Base-by-base conservation (phyloP, 257 asterid species). In the Sherardia arvensis region DNA sequence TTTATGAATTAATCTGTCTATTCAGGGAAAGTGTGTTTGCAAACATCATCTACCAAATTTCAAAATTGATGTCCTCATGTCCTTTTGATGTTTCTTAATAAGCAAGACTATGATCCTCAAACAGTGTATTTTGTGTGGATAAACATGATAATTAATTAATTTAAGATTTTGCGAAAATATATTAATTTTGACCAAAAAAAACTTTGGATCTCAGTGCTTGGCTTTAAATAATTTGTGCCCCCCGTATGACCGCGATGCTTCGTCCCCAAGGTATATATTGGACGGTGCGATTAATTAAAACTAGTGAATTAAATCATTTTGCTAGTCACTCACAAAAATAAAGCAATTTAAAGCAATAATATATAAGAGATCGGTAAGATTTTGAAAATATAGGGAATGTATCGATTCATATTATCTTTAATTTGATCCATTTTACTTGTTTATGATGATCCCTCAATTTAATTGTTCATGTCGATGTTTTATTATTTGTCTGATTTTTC, bases 21-120 rank as follows among this genome's bases (percentile, higher is more conserved):
- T 65, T 69, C 64, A 33, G 18, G 11, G 26, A 33, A 66, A 66
- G 47, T 62, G 26, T 48, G 54, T 12, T n/a, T 45, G 29, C 34
- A 61, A 25, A 69, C 59, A 54, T 27, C 64, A 38, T 18, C 51
- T 43, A 38, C 68, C 65, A 43, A 63, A 69, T 22, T 64, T 53
- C 62, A 21, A 64, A 28, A n/a, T 11, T 30, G 48, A 30, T 73
- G 59, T 66, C 62, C 34, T 8, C 29, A 8, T 33, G 21, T 55
- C 15, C 5, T 57, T 69, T 38, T 69, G 25, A 33, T 48, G 23
- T 74, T 70, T 58, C 79, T 74, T 70, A 74, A 62, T 62, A 53
- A 8, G 53, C 61, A 64, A 64, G 74, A 28, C 29, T 30, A 61
- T 25, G 51, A 43, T 43, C 20, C 12, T 14, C n/a, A 3, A 62